A percentile compares a stretch with the other conserved stretches of the same genome.
These are phyloP conservation scores for Fusarium napiforme DNA, from an alignment of 2,329 filamentous ascomycete genomes.

Conservation along the genomic window DNA sequence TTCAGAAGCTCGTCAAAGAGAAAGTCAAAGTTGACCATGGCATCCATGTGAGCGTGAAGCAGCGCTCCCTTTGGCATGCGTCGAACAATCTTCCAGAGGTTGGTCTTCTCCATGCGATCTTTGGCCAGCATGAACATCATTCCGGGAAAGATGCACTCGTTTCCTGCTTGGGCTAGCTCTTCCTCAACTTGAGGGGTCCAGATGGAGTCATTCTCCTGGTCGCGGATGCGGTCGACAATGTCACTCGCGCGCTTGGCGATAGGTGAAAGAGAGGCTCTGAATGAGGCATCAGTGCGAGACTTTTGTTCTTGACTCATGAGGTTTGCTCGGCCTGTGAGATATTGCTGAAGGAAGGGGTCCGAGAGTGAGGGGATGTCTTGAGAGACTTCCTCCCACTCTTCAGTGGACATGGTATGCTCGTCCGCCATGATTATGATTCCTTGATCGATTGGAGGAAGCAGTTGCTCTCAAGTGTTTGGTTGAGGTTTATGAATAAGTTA, in stretches of 20 bases:
- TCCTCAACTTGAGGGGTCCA: constrained; percentile 83
- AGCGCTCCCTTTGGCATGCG: constrained; percentile 90
- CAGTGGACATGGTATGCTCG: constrained; percentile 56
- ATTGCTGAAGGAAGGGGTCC: constrained; percentile 85
- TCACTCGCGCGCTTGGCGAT: constrained; percentile 80
- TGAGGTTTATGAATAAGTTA: not conserved
- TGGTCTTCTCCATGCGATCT: constrained; percentile 84
- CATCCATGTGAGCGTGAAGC: constrained; percentile 88
- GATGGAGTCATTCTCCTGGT: constrained; percentile 77
- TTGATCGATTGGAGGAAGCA: not conserved
- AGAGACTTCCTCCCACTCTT: constrained; percentile 69
- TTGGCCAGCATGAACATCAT: constrained; percentile 95
- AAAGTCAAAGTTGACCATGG: constrained; percentile 89
- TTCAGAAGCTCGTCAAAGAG: constrained; percentile 77
- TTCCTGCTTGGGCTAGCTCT: constrained; percentile 68
- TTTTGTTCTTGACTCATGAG: constrained; percentile 85
- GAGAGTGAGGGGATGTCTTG: constrained; percentile 66
- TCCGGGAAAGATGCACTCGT: constrained; percentile 79
- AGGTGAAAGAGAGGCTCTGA: constrained; percentile 79
- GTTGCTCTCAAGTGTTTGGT: not conserved
- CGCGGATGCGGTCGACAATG: constrained; percentile 83
- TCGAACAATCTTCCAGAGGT: constrained; percentile 85
- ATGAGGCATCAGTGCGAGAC: constrained; percentile 78
- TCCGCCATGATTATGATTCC: constrained; percentile 50
- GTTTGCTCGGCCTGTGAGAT: constrained; percentile 77